A percentile compares a stretch with the other conserved stretches of the same genome.
Conservation (phyloP, 208 protist species). For the Crithidia acanthocephali region DNA sequence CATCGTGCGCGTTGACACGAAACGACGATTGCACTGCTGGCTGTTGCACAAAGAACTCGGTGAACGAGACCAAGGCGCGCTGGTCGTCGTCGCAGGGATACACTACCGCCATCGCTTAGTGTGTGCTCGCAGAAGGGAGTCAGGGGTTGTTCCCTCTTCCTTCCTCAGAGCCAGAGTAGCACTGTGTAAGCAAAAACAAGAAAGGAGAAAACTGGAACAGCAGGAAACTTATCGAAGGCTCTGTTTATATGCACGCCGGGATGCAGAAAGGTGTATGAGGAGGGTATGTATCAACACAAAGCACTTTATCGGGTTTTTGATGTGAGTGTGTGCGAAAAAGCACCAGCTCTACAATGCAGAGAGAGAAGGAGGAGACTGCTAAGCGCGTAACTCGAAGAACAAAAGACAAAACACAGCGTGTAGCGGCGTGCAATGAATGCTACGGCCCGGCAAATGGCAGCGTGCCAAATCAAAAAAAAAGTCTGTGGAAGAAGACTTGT, state of each 20-base stretch:
- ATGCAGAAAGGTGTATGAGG: no score
- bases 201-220: no score
- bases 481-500: no score
- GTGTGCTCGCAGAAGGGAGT: neutral
- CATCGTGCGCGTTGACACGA: conserved; percentile 21
- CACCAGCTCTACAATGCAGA: conserved; percentile 1
- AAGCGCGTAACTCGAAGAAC: no score
- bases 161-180: no score
- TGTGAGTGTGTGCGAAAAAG: neutral
- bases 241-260: neutral
- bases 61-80: conserved; percentile 26
- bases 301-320: neutral
- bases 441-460: no score
- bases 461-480: no score
- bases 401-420: no score
- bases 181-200: no score
- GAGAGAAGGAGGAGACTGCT: neutral
- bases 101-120: conserved; percentile 22
- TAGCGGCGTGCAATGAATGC: no score
- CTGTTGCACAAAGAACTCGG: conserved; percentile 29
- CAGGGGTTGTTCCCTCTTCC: no score
- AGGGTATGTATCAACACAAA: no score
- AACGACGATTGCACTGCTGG: conserved; percentile 17
- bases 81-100: conserved; percentile 38
- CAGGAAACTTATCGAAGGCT: neutral